A percentile compares a stretch with the other conserved stretches of the same genome.
phyloP scores from a whole-genome alignment of 371 early-diverging fungal genomes.

The Paraphysoderma sedebokerense region DNA sequence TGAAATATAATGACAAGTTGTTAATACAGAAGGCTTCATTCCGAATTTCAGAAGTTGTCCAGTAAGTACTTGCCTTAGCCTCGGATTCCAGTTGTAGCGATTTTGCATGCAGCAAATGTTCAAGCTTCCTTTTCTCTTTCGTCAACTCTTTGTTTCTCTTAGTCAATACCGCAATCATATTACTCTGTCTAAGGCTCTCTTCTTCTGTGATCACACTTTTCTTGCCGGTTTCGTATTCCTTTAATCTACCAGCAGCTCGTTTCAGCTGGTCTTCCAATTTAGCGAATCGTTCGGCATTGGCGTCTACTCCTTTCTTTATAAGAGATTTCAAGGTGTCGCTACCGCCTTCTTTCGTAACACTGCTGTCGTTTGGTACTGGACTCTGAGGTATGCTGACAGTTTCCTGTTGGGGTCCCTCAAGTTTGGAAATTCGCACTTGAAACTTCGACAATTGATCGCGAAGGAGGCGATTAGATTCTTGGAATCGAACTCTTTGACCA shows the following conservation, averaged over 20 bases:
- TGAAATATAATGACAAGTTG: too few species aligned
- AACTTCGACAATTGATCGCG: constrained; percentile 1
- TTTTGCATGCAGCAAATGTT: not conserved
- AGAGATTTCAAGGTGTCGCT: too few species aligned
- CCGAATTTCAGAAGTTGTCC: too few species aligned
- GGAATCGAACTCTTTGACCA: not conserved
- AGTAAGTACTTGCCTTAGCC: too few species aligned
- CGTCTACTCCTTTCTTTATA: not conserved
- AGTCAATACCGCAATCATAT: not conserved
- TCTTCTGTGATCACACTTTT: too few species aligned
- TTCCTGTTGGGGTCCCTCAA: not conserved
- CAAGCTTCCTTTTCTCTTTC: not conserved
- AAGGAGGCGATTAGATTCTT: not conserved
- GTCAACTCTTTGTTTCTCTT: not conserved
- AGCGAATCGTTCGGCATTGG: not conserved
- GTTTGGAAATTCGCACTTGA: not conserved
- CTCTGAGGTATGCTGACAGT: too few species aligned
- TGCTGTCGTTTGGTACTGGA: too few species aligned
- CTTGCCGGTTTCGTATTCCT: not conserved
- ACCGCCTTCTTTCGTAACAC: too few species aligned
- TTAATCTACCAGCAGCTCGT: not conserved
- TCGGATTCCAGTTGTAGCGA: not conserved
- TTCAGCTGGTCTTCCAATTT: not conserved
- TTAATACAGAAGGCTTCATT: too few species aligned
- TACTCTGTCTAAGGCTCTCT: not conserved